Conservation (phyloP, 805 yeast species). For the Yarrowia sp. region DNA sequence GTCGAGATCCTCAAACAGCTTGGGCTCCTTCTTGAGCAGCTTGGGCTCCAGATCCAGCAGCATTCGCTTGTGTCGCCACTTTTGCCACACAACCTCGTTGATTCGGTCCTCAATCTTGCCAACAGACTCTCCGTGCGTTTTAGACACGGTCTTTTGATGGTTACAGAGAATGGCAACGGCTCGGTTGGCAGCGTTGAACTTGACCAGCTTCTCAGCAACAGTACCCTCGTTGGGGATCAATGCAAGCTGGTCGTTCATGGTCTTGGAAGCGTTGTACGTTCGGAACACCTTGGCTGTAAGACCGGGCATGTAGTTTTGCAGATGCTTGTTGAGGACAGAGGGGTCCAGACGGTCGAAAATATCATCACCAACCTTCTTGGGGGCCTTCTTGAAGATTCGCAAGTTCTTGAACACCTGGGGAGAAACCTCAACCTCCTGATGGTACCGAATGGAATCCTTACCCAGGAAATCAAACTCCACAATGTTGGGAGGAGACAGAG, state of each 20-base stretch:
- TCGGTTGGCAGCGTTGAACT: slow-evolving; percentile 91
- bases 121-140: slow-evolving; percentile 77
- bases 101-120: slow-evolving; percentile 74
- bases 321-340: slow-evolving; percentile 72
- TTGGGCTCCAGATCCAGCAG: slow-evolving; percentile 62
- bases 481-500: slow-evolving; percentile 77
- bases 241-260: slow-evolving; percentile 94
- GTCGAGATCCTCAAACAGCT: slow-evolving; percentile 65
- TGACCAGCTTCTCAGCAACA: slow-evolving; percentile 80
- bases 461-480: slow-evolving; percentile 92
- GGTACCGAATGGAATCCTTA: slow-evolving; percentile 88
- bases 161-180: slow-evolving; percentile 94
- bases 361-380: slow-evolving; percentile 89
- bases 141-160: slow-evolving; percentile 91
- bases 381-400: slow-evolving; percentile 80
- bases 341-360: slow-evolving; percentile 90
- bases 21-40: slow-evolving; percentile 49
- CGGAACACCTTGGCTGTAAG: slow-evolving; percentile 95
- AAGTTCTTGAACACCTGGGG: slow-evolving; percentile 88
- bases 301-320: slow-evolving; percentile 88
- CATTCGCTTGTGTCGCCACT: slow-evolving; percentile 68
- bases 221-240: slow-evolving; percentile 83
- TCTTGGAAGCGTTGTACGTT: slow-evolving; percentile 93
- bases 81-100: slow-evolving; percentile 82
- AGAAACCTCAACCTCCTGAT: slow-evolving; percentile 90